phyloP scores from a whole-genome alignment of 495 filamentous ascomycete species.

The Hyaloscypha bicolor region DNA sequence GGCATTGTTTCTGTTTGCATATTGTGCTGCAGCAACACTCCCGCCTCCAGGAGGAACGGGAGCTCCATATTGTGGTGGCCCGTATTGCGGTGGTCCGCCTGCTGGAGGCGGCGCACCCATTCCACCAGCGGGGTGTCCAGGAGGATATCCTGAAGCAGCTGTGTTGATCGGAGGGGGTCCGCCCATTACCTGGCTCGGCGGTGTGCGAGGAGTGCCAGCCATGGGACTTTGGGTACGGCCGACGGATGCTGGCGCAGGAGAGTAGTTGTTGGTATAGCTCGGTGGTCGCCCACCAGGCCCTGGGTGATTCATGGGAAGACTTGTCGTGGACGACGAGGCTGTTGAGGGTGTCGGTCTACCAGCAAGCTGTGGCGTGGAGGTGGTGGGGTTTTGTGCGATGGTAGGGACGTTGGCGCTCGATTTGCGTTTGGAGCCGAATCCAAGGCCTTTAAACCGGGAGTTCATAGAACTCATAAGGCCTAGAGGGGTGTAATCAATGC shows the following conservation, averaged over 20 bases:
- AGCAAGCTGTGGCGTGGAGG: conserved; percentile 44
- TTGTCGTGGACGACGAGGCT: conserved; percentile 48
- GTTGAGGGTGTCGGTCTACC: conserved; percentile 29
- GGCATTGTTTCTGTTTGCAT: conserved; percentile 51
- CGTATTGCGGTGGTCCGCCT: conserved; percentile 29
- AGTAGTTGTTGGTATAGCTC: conserved; percentile 70
- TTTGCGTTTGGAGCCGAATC: conserved; percentile 42
- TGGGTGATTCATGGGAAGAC: conserved; percentile 60
- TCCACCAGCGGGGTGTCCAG: conserved; percentile 49
- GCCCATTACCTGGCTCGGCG: conserved; percentile 64
- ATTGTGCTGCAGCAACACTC: conserved; percentile 45
- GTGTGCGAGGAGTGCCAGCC: conserved; percentile 49
- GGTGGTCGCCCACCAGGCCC: conserved; percentile 63
- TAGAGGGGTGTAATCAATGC: conserved; percentile 29
- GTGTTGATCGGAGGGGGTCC: conserved; percentile 76
- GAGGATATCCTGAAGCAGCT: conserved; percentile 54
- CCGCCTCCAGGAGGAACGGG: conserved; percentile 27
- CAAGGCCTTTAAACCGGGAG: conserved; percentile 60
- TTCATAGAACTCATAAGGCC: conserved; percentile 64
- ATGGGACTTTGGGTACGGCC: conserved; percentile 61
- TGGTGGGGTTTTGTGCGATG: conserved; percentile 33
- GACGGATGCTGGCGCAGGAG: conserved; percentile 35
- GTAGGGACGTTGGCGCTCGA: conserved; percentile 28
- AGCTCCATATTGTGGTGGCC: conserved; percentile 29
- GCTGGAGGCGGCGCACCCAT: conserved; percentile 53